A percentile compares a stretch with the other conserved stretches of the same genome.
These are phyloP conservation scores for Dentiscutata heterogama DNA, from an alignment of 371 early-diverging fungal species.

Conservation along the genomic window DNA sequence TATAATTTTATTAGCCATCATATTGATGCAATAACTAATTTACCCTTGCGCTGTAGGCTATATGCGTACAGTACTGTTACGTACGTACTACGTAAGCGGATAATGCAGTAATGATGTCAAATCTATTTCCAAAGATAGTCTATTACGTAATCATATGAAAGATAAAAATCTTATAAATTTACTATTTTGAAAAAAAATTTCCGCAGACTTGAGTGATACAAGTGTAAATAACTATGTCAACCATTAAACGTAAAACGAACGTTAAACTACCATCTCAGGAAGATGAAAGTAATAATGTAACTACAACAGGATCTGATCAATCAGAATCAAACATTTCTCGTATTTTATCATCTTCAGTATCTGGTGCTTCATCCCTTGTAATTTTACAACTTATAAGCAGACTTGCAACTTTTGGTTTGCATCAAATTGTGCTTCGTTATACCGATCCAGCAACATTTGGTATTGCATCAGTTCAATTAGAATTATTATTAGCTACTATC, in stretches of 20 bases:
- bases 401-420: conserved; percentile 81
- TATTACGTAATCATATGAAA: too few species aligned
- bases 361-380: conserved; percentile 82
- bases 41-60: too few species aligned
- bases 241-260: background rate
- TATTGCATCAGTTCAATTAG: conserved; percentile 86
- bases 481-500: conserved; percentile 86
- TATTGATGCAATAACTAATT: too few species aligned
- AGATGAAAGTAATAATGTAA: background rate
- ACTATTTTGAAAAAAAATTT: too few species aligned
- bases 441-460: conserved; percentile 81
- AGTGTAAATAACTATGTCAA: background rate
- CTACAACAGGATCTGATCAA: background rate
- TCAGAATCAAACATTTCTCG: conserved; percentile 10
- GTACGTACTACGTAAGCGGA: too few species aligned
- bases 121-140: too few species aligned
- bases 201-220: too few species aligned
- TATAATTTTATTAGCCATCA: too few species aligned
- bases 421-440: conserved; percentile 79
- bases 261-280: background rate
- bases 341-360: conserved; percentile 63
- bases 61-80: too few species aligned
- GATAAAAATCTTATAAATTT: too few species aligned
- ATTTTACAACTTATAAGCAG: conserved; percentile 83
- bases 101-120: too few species aligned